Conservation (phyloP, 2,329 filamentous ascomycete species). For the Fusarium albosuccineum region DNA sequence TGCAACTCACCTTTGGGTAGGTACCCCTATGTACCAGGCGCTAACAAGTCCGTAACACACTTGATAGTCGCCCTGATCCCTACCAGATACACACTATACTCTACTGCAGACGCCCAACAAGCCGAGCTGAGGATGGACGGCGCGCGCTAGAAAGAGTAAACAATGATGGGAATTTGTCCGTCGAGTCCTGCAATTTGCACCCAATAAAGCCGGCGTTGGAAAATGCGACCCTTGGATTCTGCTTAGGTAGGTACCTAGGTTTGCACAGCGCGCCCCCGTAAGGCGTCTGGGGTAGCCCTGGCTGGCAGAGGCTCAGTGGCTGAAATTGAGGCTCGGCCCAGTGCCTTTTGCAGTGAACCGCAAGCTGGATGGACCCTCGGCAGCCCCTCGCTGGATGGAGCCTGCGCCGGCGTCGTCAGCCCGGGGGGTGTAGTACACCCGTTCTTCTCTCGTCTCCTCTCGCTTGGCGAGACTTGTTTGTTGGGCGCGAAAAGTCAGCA, state of each 20-base stretch:
- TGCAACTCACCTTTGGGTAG: conserved; percentile 1
- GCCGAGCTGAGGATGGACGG: conserved; percentile 22
- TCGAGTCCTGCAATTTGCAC: conserved; percentile 22
- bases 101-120: conserved; percentile 3
- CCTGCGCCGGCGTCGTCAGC: conserved; percentile 13
- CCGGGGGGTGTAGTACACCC: neutral
- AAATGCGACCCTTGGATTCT: neutral
- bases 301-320: conserved; percentile 12
- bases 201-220: neutral
- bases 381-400: conserved; percentile 1
- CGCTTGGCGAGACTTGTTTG: conserved; percentile 1
- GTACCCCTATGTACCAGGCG: too few relatives aligned
- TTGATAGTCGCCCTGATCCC: conserved; percentile 21
- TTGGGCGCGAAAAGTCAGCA: conserved; percentile 7
- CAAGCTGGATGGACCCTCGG: conserved; percentile 1
- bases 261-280: neutral
- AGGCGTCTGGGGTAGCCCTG: conserved; percentile 28
- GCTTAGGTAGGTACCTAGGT: neutral
- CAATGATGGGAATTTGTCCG: conserved; percentile 16
- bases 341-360: neutral
- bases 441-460: neutral
- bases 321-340: conserved; percentile 32
- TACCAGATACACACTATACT: conserved; percentile 8
- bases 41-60: neutral
- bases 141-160: neutral